Conservation (phyloP, 208 protist genomes). For the Acanthamoeba sp. region DNA sequence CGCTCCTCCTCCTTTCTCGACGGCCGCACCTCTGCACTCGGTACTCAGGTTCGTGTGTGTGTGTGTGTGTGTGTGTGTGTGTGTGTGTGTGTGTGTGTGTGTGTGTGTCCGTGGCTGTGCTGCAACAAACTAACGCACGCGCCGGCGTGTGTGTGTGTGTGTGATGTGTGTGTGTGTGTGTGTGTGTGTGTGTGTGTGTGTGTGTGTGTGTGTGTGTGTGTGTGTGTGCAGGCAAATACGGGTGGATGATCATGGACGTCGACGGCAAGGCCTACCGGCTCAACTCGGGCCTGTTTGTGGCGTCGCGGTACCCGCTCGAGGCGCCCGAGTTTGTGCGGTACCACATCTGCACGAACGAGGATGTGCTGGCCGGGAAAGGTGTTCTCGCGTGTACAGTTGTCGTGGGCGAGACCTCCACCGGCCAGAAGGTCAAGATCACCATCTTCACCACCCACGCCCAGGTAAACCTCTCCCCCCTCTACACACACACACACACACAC, state of each 20-base stretch:
- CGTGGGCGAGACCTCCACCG: neutral
- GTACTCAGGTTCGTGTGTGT: too few relatives aligned
- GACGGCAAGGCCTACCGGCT: slow-evolving; percentile 15
- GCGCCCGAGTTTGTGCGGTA: slow-evolving; percentile 19
- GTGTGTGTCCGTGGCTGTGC: too few relatives aligned
- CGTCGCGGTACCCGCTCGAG: neutral
- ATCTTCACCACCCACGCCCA: slow-evolving; percentile 23
- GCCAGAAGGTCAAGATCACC: slow-evolving; percentile 3
- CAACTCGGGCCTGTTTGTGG: slow-evolving; percentile 21
- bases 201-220: too few relatives aligned
- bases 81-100: too few relatives aligned
- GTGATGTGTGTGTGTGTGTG: too few relatives aligned
- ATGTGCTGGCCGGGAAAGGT: slow-evolving; percentile 12
- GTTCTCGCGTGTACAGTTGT: slow-evolving; percentile 11
- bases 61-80: too few relatives aligned
- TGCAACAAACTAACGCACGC: too few relatives aligned
- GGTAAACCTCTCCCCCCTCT: neutral
- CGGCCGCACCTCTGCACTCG: neutral
- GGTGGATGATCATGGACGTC: neutral
- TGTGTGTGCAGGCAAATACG: neutral
- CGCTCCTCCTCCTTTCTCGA: neutral
- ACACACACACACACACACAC: too few relatives aligned
- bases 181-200: too few relatives aligned
- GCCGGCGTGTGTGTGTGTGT: too few relatives aligned
- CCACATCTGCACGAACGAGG: neutral